Percentiles rank a stretch among this genome's conserved stretches.
Evolutionary conservation across 176 grass and related monocot genomes (phyloP).

Genomic region (Chrysopogon serrulatus): DNA sequence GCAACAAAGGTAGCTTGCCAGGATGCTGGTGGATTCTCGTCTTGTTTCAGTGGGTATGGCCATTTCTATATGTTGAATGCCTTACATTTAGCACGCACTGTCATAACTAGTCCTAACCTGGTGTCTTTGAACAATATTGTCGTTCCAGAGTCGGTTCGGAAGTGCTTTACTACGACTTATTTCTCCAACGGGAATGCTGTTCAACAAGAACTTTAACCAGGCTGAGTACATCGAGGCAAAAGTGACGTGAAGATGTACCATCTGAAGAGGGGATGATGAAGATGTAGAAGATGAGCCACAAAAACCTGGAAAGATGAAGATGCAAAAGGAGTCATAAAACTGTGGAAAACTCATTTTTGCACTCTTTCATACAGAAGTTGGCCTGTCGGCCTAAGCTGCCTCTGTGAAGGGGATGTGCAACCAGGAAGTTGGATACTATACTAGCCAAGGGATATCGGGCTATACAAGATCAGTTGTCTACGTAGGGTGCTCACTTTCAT

Average conservation of each 20-base stretch:
- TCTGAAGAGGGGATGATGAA: neutral
- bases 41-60: slow-evolving; percentile 92
- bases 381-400: neutral
- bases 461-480: neutral
- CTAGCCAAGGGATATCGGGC: neutral
- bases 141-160: slow-evolving; percentile 61
- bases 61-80: neutral
- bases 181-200: slow-evolving; percentile 66
- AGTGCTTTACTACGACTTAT: slow-evolving; percentile 69
- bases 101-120: neutral
- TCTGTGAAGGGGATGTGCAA: neutral
- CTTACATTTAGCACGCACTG: neutral
- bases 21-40: slow-evolving; percentile 89
- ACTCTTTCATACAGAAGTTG: neutral
- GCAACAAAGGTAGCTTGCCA: slow-evolving; percentile 49
- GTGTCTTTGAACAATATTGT: neutral
- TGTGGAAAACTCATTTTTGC: neutral
- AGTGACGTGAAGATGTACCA: slow-evolving; percentile 33
- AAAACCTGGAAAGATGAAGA: neutral
- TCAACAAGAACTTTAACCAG: slow-evolving; percentile 67
- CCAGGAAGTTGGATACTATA: neutral
- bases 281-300: neutral
- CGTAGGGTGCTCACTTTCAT: neutral
- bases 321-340: too few species aligned
- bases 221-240: slow-evolving; percentile 43